Evolutionary conservation across 2,329 filamentous ascomycete species (phyloP), one percentile per base, ranked within the genome.

Genomic region (Sporothrix protearum): DNA sequence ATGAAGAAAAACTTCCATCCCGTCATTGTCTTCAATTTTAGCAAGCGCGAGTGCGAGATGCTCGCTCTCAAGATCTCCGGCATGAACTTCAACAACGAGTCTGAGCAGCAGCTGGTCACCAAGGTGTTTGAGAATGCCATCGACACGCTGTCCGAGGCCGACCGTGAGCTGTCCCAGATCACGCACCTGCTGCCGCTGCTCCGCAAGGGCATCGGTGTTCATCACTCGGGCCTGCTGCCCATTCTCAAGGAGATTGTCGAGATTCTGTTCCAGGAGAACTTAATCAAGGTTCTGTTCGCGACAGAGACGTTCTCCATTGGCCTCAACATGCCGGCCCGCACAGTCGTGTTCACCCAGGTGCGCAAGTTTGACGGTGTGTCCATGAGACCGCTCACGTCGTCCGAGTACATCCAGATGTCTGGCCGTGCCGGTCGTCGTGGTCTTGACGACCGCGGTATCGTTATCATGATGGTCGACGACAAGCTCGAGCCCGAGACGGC

Each of bases 381-480:
- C 72, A 88, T 89, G 76, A 88, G 95, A 74, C 96, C 94, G 81
- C 87, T 98, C 25, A 97, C 94, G 0, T 93, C 94, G 1, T 97
- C 93, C 12, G 96, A 99, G 78, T 99, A 98, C 81, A 93, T 99
- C 69, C 96, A 99, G 80, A 99, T 99, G 96, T 97, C 96, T 70
- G 96, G 96, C 73, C 92, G 96, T 81, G 96, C 96, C 73, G 96
- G 96, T 79, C 92, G 96, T 86, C 91, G 96, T 88, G 96, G 96
- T 82, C 91, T 99, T 70, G 96, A 99, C 83, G 94, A 97, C 74
- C 92, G 96, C 75, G 96, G 96, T 87, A 96, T 98, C 76, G 96
- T 99, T 76, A 98, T 99, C 80, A 98, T 99, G 93, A 98, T 99
- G 95, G 92, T 99, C 74, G 92, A 96, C 78, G 92, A 96, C 80